Conservation (phyloP, 495 filamentous ascomycete genomes). For the Neurospora sp. region DNA sequence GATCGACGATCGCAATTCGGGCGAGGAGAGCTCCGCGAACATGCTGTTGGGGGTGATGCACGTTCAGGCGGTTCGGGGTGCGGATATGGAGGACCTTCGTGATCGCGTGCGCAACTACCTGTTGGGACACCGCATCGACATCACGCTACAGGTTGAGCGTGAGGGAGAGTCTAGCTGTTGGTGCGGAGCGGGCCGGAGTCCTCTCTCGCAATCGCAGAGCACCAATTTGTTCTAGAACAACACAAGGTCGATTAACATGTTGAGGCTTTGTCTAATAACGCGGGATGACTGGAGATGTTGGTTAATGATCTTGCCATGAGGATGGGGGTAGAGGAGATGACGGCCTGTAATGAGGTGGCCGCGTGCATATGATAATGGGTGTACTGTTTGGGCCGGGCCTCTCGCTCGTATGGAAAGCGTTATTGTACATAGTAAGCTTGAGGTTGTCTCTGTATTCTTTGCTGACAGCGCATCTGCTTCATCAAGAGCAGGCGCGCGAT, state of each 20-base stretch:
- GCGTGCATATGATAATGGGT: neutral
- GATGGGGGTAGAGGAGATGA: neutral
- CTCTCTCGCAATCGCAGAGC: conserved; percentile 18
- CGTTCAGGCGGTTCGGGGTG: conserved; percentile 58
- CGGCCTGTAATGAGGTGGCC: neutral
- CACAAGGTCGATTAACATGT: neutral
- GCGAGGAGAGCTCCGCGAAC: conserved; percentile 29
- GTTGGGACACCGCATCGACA: conserved; percentile 52
- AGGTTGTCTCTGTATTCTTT: neutral
- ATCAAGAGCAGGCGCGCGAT: neutral
- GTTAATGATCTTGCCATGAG: neutral
- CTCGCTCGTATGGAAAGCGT: neutral
- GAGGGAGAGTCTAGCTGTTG: conserved; percentile 71
- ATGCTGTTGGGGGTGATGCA: conserved; percentile 70
- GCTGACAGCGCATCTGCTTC: neutral
- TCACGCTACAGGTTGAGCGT: conserved; percentile 65
- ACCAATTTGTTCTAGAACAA: conserved; percentile 14
- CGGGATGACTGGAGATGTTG: neutral
- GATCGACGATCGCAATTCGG: conserved; percentile 61
- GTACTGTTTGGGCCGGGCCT: neutral
- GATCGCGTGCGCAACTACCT: conserved; percentile 54
- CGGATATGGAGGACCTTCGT: conserved; percentile 68
- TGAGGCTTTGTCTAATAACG: neutral
- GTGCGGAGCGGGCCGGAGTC: conserved; percentile 48
- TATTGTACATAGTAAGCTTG: neutral